phyloP scores from a whole-genome alignment of 2,329 filamentous ascomycete genomes.

The Penicillium corylophilum region DNA sequence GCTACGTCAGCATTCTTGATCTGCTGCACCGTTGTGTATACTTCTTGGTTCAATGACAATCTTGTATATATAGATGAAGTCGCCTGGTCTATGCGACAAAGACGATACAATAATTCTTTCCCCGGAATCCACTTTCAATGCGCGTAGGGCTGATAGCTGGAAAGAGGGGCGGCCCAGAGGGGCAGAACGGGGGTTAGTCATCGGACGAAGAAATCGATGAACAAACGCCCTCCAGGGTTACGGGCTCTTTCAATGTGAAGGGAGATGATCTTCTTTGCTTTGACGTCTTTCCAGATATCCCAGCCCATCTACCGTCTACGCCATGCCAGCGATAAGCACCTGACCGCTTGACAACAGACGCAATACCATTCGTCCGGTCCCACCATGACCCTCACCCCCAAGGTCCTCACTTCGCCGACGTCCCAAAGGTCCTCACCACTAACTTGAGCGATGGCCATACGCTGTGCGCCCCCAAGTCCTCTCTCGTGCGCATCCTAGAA shows the following conservation, averaged over 20 bases:
- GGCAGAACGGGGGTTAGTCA: slow-evolving; percentile 14
- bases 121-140: not conserved
- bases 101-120: not conserved
- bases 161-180: not conserved
- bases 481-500: not conserved
- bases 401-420: slow-evolving; percentile 14
- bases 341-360: slow-evolving; percentile 16
- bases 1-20: slow-evolving; percentile 1
- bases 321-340: slow-evolving; percentile 3
- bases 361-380: slow-evolving; percentile 13
- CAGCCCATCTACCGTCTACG: not conserved
- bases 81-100: not conserved
- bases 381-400: slow-evolving; percentile 18
- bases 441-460: not conserved
- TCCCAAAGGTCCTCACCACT: slow-evolving; percentile 14
- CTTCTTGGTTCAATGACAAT: not conserved
- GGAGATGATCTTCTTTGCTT: not conserved
- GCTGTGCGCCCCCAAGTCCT: not conserved
- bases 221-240: slow-evolving; percentile 3
- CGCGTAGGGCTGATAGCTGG: not conserved
- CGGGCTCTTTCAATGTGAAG: too few species aligned
- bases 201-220: not conserved
- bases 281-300: not conserved
- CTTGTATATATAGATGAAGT: not conserved
- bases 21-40: not conserved